Evolutionary conservation across 2,329 filamentous ascomycete species (phyloP), one percentile per base, ranked within the genome.

Genomic region (Claviceps humidiphila): DNA sequence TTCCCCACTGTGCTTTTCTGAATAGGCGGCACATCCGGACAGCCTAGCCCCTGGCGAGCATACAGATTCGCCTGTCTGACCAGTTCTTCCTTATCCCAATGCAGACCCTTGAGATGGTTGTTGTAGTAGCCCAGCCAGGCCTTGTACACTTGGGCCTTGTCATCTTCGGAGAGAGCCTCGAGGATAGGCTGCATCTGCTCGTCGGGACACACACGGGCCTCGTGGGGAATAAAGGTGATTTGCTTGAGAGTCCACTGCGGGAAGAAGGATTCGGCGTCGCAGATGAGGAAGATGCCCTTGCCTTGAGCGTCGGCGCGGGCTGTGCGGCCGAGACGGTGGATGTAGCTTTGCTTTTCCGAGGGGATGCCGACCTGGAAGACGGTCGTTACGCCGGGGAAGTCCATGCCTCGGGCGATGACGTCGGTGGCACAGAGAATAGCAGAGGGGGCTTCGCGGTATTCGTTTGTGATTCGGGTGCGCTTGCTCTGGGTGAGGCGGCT

Each of bases 321-420:
- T 2, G 82, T 85, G 47, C 82, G 80, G 51, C 82, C 82, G 13
- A 85, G 71, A 43, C 82, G 80, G 63, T 85, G 82, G 54, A 85
- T 78, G 67, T 85, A 85, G 47, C 78, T 76, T 62, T 84, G 78
- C 56, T 76, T 75, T 58, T 77, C 75, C 4, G 71, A 66, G 9
- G 82, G 79, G 4, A 81, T 63, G 51, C 82, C 80, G 17, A 81
- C 67, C 62, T 85, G 82, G 58, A 85, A 75, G 51, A 85, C 80
- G 55, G 81, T 78, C 16, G 79, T 82, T 40, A 85, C 81, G n/a
- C 76, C 73, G 0, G 82, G 82, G 63, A 85, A 85, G 60, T 87
- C 83, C 80, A 87, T 85, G 58, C 83, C 83, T 57, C 83, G 79
- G 11, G 82, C 82, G 24, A 84, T 79, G 40, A 87, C 82, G 60